Evolutionary conservation across 1,284 basidiomycete species (phyloP), one percentile per base, ranked within the genome.

Genomic region (Ustilago loliicola): DNA sequence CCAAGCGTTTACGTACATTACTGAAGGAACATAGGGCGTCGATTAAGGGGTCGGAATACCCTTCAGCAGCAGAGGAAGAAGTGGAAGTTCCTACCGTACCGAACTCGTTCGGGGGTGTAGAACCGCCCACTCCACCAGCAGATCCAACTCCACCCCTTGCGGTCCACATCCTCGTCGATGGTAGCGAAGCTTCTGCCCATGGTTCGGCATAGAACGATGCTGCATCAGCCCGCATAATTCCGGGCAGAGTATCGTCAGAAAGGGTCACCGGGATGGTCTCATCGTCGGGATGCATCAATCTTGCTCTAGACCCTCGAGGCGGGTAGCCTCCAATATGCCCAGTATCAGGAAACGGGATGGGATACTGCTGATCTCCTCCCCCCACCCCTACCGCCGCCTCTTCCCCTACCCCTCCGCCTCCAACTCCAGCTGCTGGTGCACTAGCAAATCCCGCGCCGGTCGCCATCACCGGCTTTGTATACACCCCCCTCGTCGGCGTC

Each of bases 11-110:
- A 17, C 79, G 51, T 1, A 84, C 81, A 25, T 81, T 82, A 47
- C 80, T 81, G 52, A 84, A 84, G 11, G 76, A 79, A 51, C 81
- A 83, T 0, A 84, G 62, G 0, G 77, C 79, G 23, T 82, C 80
- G 45, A 81, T 77, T 1, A 83, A 61, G 7, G 78, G 75, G 29
- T 81, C 75, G 8, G 58, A 58, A 52, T 76, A 76, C 2, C 53
- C 61, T n/a, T 48, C 51, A 9, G 34, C 47, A 13, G 36, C 21
- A 8, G 45, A 19, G 2, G 52, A 15, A 42, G 66, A 48, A 2
- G 68, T 68, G 6, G 73, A 71, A 2, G 63, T 72, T 11, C 73
- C 73, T 1, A 76, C 68, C 0, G 73, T 76, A 36, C 69, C 77
- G 30, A 70, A 69, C 23, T 72, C 66, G 55, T 73, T 70, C 0